Evolutionary conservation across 192 early-diverging fungal species (phyloP).

Genomic region (Backusella luteola): DNA sequence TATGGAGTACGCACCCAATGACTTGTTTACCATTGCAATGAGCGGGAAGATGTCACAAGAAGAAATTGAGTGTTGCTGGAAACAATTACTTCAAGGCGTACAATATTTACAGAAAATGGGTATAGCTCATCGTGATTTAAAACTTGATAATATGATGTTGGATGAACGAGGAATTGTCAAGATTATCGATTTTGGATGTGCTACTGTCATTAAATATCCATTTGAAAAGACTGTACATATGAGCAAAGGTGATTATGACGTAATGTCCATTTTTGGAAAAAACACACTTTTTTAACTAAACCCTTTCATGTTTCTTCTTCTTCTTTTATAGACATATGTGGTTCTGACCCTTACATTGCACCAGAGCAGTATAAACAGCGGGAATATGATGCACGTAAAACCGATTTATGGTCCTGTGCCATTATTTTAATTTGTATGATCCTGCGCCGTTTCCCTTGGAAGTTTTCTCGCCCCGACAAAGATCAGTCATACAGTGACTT

Average conservation of each 20-base stretch:
- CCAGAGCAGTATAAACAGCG: slow-evolving; percentile 75
- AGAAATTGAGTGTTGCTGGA: slow-evolving; percentile 86
- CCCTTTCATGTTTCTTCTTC: not conserved
- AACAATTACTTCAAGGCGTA: slow-evolving; percentile 73
- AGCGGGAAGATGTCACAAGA: slow-evolving; percentile 65
- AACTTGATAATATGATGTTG: slow-evolving; percentile 84
- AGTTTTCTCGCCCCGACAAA: slow-evolving; percentile 49
- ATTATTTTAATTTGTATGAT: slow-evolving; percentile 86
- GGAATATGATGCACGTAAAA: slow-evolving; percentile 84
- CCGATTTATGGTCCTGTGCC: slow-evolving; percentile 90
- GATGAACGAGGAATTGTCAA: slow-evolving; percentile 71
- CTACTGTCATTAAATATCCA: slow-evolving; percentile 81
- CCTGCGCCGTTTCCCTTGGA: slow-evolving; percentile 71
- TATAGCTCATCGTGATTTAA: slow-evolving; percentile 83
- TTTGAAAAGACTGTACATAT: slow-evolving; percentile 59
- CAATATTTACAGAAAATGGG: slow-evolving; percentile 73
- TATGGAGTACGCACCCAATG: slow-evolving; percentile 93
- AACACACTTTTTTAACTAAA: not conserved
- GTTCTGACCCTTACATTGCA: slow-evolving; percentile 96
- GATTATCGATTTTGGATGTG: slow-evolving; percentile 90
- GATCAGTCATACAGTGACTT: slow-evolving; percentile 60
- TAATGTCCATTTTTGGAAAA: not conserved
- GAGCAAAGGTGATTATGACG: slow-evolving; percentile 46
- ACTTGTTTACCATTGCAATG: slow-evolving; percentile 82
- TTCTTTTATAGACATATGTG: slow-evolving; percentile 64